phyloP scores from a whole-genome alignment of 768 basidiomycete species.

The Lactarius quietus region DNA sequence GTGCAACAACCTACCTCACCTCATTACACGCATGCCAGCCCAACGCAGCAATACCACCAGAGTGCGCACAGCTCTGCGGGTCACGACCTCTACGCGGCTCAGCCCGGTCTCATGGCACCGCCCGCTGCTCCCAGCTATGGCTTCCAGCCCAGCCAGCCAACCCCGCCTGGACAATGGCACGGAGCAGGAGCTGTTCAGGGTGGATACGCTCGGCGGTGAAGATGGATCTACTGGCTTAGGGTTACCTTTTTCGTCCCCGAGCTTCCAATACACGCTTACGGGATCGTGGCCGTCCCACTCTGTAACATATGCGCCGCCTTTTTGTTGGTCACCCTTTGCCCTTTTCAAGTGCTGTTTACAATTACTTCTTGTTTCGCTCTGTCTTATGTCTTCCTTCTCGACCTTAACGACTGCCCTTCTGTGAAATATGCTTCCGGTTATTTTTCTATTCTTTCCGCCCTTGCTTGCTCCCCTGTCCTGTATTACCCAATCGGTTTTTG shows the following conservation, averaged over 20 bases:
- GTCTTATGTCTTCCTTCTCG: constrained; percentile 14
- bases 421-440: constrained; percentile 25
- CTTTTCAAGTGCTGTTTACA: constrained; percentile 14
- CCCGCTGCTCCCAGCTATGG: constrained; percentile 24
- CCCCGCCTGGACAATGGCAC: constrained; percentile 25
- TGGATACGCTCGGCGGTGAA: constrained; percentile 27
- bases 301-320: constrained; percentile 19
- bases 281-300: constrained; percentile 9
- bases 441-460: constrained; percentile 5
- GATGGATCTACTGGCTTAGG: constrained; percentile 1
- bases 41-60: constrained; percentile 25
- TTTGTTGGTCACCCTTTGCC: constrained; percentile 7
- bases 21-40: constrained; percentile 26
- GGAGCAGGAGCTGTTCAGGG: constrained; percentile 26
- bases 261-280: constrained; percentile 5
- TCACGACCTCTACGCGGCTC: constrained; percentile 23
- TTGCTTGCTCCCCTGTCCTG: constrained; percentile 17
- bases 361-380: constrained; percentile 23
- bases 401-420: constrained; percentile 14
- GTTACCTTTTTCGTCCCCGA: constrained; percentile 12
- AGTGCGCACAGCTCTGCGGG: constrained; percentile 14
- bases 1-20: constrained; percentile 27
- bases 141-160: constrained; percentile 23
- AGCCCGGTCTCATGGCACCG: constrained; percentile 25
- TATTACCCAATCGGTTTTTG: constrained; percentile 25